Evolutionary conservation across 345 rosid species (phyloP), one percentile per base, ranked within the genome.

Genomic region (Odontarrhena argentea): DNA sequence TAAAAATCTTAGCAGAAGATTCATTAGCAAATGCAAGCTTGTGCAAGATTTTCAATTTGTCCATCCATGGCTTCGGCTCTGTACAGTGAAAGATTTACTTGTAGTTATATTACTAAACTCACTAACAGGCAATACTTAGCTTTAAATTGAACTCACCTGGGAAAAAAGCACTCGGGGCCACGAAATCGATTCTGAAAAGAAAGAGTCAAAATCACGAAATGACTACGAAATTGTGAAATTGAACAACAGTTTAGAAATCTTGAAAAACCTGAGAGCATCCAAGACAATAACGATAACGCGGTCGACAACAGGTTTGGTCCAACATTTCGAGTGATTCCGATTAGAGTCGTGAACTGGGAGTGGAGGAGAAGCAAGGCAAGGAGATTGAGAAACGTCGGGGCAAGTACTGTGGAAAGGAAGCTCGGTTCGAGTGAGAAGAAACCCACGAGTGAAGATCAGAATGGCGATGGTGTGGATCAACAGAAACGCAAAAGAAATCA

Each of bases 31-130:
- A 81, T 7, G 97, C 96, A 70, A 84, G 52, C 70, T 78, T 85
- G 75, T 88, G 96, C 61, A 93, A 75, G 35, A 90, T 80, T 45
- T 60, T 70, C 9, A 93, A 75, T 60, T 70, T 88, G 56, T 93
- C 92, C 98, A 93, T 93, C 98, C 97, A 93, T 68, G 94, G 96
- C 77, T 86, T 87, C 73, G 74, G 60, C 14, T 84, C 86, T 84
- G 44, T 14, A 9, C 42, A 7, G 26, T 12, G 14, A 24, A 65
- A 2, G 50, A 15, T 30, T 18, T 1, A 41, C 4, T 37, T 57
- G 0, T 1, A 25, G 12, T 8, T 10, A 55, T 37, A 11, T 15
- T 38, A 36, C 38, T 24, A 14, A 52, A 49, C 9, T 37, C 10
- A 22, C 22, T 35, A 54, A 65, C 6, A 52, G 1, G 47, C 2